Base-by-base conservation (phyloP, 257 asterid species). In the Striga asiatica region DNA sequence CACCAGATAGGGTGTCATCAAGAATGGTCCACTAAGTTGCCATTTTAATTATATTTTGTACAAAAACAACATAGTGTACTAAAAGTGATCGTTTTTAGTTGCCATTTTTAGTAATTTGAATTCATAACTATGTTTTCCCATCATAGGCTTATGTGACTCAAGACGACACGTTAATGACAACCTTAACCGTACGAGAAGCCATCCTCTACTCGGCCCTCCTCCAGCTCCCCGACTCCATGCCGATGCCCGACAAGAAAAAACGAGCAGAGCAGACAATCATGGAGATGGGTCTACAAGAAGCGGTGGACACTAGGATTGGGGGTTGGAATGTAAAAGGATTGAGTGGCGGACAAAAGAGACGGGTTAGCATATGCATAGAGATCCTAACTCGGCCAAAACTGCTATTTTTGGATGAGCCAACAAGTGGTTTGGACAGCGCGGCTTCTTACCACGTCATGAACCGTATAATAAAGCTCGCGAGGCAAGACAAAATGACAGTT, bases 61-160 rank as follows among this genome's bases (percentile, higher is more conserved):
- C n/a, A n/a, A n/a, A n/a, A n/a, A n/a, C n/a, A n/a, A n/a, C n/a
- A n/a, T n/a, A n/a, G n/a, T n/a, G n/a, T n/a, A n/a, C n/a, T n/a
- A n/a, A n/a, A n/a, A n/a, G n/a, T n/a, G n/a, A n/a, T n/a, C n/a
- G n/a, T n/a, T n/a, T n/a, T n/a, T n/a, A n/a, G n/a, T n/a, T n/a
- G n/a, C n/a, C n/a, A n/a, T n/a, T n/a, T n/a, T n/a, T n/a, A n/a
- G n/a, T n/a, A n/a, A n/a, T n/a, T n/a, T n/a, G n/a, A n/a, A n/a
- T n/a, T n/a, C n/a, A n/a, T n/a, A n/a, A n/a, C n/a, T n/a, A n/a
- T n/a, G n/a, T n/a, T n/a, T n/a, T n/a, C n/a, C n/a, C n/a, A n/a
- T n/a, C n/a, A n/a, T 64, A 76, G 83, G 85, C 79, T n/a, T 81
- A 78, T 37, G 85, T 73, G 66, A 78, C 85, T 28, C 85, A 81